These are phyloP conservation scores for Saturnispora halmiae DNA, from an alignment of 805 yeast species.

Conservation along the genomic window DNA sequence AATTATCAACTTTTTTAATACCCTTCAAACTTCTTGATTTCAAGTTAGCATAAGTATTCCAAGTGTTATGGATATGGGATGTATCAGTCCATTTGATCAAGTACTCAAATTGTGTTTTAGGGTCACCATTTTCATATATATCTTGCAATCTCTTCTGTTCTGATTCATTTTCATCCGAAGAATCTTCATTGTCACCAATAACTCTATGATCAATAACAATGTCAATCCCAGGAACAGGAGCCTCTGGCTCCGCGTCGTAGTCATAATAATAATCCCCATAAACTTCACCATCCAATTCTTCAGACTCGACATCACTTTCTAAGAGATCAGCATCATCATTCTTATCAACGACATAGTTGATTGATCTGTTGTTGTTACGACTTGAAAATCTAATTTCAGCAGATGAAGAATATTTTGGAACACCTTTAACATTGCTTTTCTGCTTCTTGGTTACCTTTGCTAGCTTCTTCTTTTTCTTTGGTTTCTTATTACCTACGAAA, in stretches of 20 bases:
- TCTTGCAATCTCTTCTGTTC: slow-evolving; percentile 16
- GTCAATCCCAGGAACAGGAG: slow-evolving; percentile 25
- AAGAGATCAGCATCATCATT: slow-evolving; percentile 49
- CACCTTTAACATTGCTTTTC: slow-evolving; percentile 14
- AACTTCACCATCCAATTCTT: slow-evolving; percentile 20
- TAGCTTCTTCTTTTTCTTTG: slow-evolving; percentile 28
- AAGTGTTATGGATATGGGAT: slow-evolving; percentile 90
- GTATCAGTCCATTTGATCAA: slow-evolving; percentile 77
- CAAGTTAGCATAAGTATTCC: slow-evolving; percentile 64
- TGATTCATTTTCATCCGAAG: slow-evolving; percentile 29
- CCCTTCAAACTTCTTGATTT: slow-evolving; percentile 51
- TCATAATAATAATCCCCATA: slow-evolving; percentile 22
- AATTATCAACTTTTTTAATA: slow-evolving; percentile 78
- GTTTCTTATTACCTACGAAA: slow-evolving; percentile 15
- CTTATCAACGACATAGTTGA: slow-evolving; percentile 65
- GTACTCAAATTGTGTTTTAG: slow-evolving; percentile 52
- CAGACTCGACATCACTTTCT: slow-evolving; percentile 34
- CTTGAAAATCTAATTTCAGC: slow-evolving; percentile 57
- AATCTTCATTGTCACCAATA: slow-evolving; percentile 22
- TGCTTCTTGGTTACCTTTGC: slow-evolving; percentile 20
- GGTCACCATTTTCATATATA: slow-evolving; percentile 28
- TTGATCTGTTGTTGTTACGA: slow-evolving; percentile 51
- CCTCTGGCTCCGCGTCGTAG: slow-evolving; percentile 14
- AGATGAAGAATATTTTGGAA: not conserved
- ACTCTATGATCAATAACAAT: slow-evolving; percentile 48